Evolutionary conservation across 345 rosid species (phyloP).

Genomic region (Brassica nigra): DNA sequence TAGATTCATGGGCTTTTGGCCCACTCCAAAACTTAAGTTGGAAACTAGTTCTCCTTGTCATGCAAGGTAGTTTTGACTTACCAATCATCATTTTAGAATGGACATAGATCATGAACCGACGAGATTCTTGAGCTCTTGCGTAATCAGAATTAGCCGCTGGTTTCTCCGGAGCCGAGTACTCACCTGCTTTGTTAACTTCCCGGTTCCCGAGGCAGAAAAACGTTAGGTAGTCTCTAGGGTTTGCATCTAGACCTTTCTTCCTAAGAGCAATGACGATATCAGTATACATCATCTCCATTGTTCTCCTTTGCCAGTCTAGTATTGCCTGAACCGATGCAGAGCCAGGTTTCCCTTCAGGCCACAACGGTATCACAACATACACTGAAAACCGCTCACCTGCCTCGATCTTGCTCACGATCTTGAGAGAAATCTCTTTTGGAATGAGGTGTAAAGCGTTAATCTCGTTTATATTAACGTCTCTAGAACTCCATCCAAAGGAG

Average conservation of each 20-base stretch:
- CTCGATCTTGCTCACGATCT: slow-evolving; percentile 75
- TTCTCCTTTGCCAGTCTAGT: slow-evolving; percentile 86
- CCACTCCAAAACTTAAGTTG: neutral
- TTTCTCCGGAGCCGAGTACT: slow-evolving; percentile 46
- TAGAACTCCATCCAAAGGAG: slow-evolving; percentile 67
- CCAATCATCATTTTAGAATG: slow-evolving; percentile 93
- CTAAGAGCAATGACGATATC: slow-evolving; percentile 55
- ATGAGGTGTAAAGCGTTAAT: slow-evolving; percentile 67
- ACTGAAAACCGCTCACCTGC: slow-evolving; percentile 69
- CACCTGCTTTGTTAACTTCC: slow-evolving; percentile 46
- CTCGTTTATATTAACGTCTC: slow-evolving; percentile 48
- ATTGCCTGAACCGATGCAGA: slow-evolving; percentile 73
- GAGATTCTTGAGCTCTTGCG: slow-evolving; percentile 63
- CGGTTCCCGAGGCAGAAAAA: slow-evolving; percentile 80
- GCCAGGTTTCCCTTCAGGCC: slow-evolving; percentile 86
- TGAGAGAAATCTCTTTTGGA: slow-evolving; percentile 77
- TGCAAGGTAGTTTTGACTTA: slow-evolving; percentile 28
- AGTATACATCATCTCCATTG: slow-evolving; percentile 85
- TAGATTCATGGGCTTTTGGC: neutral
- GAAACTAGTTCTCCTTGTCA: neutral
- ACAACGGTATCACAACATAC: slow-evolving; percentile 80
- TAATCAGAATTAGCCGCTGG: slow-evolving; percentile 61
- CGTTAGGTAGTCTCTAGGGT: slow-evolving; percentile 68
- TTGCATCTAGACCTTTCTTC: slow-evolving; percentile 41
- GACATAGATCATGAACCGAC: slow-evolving; percentile 86